phyloP scores from a whole-genome alignment of 2,329 filamentous ascomycete species.

The Chalara sp. region DNA sequence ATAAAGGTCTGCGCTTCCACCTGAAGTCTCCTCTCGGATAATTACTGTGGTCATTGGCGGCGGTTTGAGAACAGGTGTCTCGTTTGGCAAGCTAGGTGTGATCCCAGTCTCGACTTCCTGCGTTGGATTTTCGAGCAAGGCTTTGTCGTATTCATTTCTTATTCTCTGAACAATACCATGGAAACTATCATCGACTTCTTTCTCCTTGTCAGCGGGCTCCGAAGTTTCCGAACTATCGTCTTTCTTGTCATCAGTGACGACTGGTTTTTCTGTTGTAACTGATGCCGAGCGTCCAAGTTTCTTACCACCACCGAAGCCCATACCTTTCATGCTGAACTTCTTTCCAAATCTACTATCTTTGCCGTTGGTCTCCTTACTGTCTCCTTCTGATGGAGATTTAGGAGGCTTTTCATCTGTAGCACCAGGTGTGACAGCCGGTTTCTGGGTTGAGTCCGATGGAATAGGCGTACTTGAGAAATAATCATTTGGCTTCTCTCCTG shows the following conservation, averaged over 20 bases:
- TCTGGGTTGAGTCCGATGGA: constrained; percentile 38
- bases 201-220: constrained; percentile 49
- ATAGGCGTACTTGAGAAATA: constrained; percentile 66
- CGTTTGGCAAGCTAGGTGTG: constrained; percentile 61
- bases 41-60: constrained; percentile 61
- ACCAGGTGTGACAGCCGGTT: constrained; percentile 39
- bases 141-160: constrained; percentile 65
- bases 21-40: constrained; percentile 62
- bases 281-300: constrained; percentile 69
- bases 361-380: constrained; percentile 49
- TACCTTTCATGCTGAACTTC: constrained; percentile 66
- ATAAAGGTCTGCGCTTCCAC: constrained; percentile 77
- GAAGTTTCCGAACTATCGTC: constrained; percentile 52
- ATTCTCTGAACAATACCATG: constrained; percentile 67
- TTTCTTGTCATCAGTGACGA: constrained; percentile 68
- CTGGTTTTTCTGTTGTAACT: constrained; percentile 64
- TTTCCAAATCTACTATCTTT: constrained; percentile 67
- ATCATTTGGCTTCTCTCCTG: constrained; percentile 57
- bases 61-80: constrained; percentile 70
- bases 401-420: constrained; percentile 36
- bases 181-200: constrained; percentile 70
- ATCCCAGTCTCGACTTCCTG: constrained; percentile 54
- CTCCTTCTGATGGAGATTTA: constrained; percentile 46
- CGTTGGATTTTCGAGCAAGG: constrained; percentile 48
- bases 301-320: constrained; percentile 66